phyloP scores from a whole-genome alignment of 2,329 filamentous ascomycete genomes.

The Zopfia rhizophila region DNA sequence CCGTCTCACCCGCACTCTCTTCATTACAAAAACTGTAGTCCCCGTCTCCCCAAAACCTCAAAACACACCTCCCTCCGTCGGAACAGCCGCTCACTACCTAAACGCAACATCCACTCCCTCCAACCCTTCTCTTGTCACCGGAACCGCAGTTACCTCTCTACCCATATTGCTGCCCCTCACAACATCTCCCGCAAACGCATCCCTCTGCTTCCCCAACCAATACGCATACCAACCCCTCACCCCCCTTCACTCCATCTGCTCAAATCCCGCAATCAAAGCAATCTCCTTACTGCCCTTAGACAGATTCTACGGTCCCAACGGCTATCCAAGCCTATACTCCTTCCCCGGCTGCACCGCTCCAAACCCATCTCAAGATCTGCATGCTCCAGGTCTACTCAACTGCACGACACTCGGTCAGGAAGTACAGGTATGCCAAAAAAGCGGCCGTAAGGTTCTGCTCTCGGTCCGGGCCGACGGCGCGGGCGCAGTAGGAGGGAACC shows the following conservation, averaged over 20 bases:
- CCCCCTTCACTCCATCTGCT: slow-evolving; percentile 42
- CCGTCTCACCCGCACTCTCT: slow-evolving; percentile 14
- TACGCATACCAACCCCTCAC: slow-evolving; percentile 34
- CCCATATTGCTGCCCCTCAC: neutral
- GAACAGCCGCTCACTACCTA: slow-evolving; percentile 15
- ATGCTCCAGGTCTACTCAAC: slow-evolving; percentile 51
- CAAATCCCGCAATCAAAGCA: slow-evolving; percentile 47
- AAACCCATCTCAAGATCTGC: slow-evolving; percentile 40
- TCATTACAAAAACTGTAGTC: slow-evolving; percentile 13
- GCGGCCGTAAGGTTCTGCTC: slow-evolving; percentile 54
- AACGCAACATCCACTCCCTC: slow-evolving; percentile 21
- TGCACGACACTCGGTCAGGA: slow-evolving; percentile 50
- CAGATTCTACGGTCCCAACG: slow-evolving; percentile 43
- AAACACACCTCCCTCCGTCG: slow-evolving; percentile 12
- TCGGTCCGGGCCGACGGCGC: slow-evolving; percentile 46
- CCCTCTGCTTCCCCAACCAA: slow-evolving; percentile 12
- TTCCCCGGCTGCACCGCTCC: slow-evolving; percentile 47
- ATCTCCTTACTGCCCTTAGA: slow-evolving; percentile 49
- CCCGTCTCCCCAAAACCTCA: slow-evolving; percentile 4
- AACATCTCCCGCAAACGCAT: slow-evolving; percentile 1
- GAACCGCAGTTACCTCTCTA: slow-evolving; percentile 8
- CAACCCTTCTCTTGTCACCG: slow-evolving; percentile 15
- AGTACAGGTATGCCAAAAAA: slow-evolving; percentile 49
- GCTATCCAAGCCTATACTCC: slow-evolving; percentile 44
- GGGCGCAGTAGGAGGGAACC: slow-evolving; percentile 27